Evolutionary conservation across 73 alveolate species (phyloP).

Genomic region (Paramecium tetraurelia): DNA sequence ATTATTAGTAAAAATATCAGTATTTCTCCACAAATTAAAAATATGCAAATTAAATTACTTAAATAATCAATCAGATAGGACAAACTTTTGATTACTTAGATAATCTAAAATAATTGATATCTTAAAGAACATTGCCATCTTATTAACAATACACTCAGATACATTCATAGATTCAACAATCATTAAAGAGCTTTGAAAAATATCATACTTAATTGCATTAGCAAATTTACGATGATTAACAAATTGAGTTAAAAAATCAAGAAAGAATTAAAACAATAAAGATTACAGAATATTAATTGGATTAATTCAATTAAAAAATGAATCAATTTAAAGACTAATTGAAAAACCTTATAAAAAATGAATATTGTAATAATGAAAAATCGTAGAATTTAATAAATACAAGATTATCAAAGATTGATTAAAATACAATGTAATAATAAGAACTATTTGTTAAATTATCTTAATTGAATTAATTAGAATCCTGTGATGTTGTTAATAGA

Average conservation of each 20-base stretch:
- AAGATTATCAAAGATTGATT: neutral
- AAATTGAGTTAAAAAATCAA: neutral
- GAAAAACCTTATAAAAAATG: neutral
- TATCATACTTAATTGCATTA: neutral
- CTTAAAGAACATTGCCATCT: neutral
- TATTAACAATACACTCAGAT: neutral
- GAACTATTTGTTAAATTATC: neutral
- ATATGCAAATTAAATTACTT: neutral
- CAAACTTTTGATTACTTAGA: neutral
- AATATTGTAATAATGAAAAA: neutral
- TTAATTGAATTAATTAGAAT: neutral
- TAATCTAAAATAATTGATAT: neutral
- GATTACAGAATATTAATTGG: neutral
- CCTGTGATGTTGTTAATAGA: neutral
- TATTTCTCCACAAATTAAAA: neutral
- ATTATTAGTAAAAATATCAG: neutral
- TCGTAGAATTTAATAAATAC: neutral
- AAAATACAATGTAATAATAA: neutral
- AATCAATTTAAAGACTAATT: neutral
- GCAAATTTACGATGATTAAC: neutral
- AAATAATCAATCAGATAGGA: neutral
- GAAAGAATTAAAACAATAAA: neutral
- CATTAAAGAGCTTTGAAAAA: neutral
- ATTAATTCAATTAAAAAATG: neutral
- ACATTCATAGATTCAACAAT: neutral